Base-by-base conservation (phyloP, 2,329 filamentous ascomycete species). In the Lecanosticta acicola region DNA sequence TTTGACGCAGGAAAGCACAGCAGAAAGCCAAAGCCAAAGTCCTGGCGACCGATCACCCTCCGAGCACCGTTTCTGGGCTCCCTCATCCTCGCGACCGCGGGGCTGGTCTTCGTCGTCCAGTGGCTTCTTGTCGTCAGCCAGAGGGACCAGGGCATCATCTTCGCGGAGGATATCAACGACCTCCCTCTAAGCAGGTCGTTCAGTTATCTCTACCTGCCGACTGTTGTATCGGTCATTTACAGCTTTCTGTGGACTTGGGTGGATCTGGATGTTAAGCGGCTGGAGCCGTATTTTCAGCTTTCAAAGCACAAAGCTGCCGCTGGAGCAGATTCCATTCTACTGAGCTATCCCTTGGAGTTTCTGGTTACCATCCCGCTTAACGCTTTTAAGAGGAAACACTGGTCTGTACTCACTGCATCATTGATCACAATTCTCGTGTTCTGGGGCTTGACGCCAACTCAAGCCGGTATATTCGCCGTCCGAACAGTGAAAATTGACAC, bases 231-330 rank as follows among this genome's bases (percentile, higher is more conserved):
- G 0, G 72, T 82, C 0, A 4, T 76, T 0, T 82, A 79, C 50
- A 76, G 77, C 32, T 67, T 81, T 1, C 37, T 74, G 0, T 83
- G 79, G 78, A 71, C 68, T 2, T 80, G 78, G 77, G 68, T 81
- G 0, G 79, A 83, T 41, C 58, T 83, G 0, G 77, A 84, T 29
- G 65, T 71, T 0, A 79, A 80, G 47, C 55, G 80, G 0, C 64
- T 83, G 36, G 78, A 84, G 26, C 79, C 80, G 0, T 84, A 74
- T 67, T 72, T 79, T 9, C 76, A 81, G 17, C 44, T 83, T 0
- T 80, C 77, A 0, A 73, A 69, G 8, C 11, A 54, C 0, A 53
- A 58, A 0, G 79, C 78, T 0, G 74, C 74, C 0, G 53, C 53
- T 0, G 76, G 68, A 0, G 60, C 66, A 4, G 55, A 75, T 0